phyloP scores from a whole-genome alignment of 129 eudicot species.

The Kitagawia praeruptora region DNA sequence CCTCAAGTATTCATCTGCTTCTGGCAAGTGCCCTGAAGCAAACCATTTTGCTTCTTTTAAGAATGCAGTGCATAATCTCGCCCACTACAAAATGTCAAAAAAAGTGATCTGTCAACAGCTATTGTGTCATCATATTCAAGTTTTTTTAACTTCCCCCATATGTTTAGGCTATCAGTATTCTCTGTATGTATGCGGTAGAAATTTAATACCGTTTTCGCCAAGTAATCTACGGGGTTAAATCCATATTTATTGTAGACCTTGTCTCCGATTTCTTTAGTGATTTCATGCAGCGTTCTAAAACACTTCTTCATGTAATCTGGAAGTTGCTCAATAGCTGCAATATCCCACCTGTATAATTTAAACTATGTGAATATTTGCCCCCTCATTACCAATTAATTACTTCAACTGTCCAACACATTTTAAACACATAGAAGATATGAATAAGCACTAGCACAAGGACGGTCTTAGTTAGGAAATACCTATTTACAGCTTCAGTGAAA shows the following conservation, averaged over 20 bases:
- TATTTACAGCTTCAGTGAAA: background rate
- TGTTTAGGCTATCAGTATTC: background rate
- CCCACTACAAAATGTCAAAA: background rate
- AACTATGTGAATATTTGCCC: no score
- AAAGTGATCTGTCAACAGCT: background rate
- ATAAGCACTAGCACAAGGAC: background rate
- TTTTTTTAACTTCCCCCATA: background rate
- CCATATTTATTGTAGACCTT: background rate
- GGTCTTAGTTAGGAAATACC: background rate
- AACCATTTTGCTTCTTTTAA: constrained; percentile 2
- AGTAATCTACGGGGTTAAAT: background rate
- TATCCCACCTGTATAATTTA: background rate
- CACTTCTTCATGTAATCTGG: constrained; percentile 1
- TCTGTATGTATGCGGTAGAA: background rate
- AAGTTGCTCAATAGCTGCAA: background rate
- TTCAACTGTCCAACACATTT: background rate
- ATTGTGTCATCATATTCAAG: background rate
- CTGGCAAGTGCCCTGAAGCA: background rate
- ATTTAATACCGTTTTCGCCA: background rate
- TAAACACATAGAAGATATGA: no score
- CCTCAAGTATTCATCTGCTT: background rate
- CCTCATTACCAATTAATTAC: background rate
- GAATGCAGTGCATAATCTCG: background rate
- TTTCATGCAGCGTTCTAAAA: background rate
- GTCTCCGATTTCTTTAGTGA: background rate